phyloP scores from a whole-genome alignment of 2,329 filamentous ascomycete species.

The Sporothrix pallida region DNA sequence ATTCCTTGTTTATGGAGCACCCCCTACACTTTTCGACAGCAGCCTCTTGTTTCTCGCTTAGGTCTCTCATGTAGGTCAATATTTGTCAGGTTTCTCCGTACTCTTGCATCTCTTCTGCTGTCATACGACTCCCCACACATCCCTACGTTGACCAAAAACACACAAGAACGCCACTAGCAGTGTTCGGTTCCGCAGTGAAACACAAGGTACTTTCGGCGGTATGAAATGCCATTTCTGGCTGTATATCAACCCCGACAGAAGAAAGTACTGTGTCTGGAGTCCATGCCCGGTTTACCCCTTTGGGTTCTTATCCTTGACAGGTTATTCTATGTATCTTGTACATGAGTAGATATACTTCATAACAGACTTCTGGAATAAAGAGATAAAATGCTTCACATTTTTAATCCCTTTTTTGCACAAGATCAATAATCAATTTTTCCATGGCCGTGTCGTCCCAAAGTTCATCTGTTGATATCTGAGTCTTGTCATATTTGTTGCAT shows the following conservation, averaged over 20 bases:
- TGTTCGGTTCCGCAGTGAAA: slow-evolving; percentile 19
- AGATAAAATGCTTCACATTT: too few species aligned
- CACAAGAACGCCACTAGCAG: not conserved
- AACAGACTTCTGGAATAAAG: too few species aligned
- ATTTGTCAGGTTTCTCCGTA: not conserved
- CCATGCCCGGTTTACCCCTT: too few species aligned
- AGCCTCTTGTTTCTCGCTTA: not conserved
- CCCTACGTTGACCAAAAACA: not conserved
- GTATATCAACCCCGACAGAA: not conserved
- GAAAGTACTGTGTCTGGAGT: too few species aligned
- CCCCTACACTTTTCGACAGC: too few species aligned
- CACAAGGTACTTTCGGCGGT: not conserved
- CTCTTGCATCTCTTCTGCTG: not conserved
- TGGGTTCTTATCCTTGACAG: too few species aligned
- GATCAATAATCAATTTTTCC: too few species aligned
- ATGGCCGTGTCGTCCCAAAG: too few species aligned
- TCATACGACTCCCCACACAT: not conserved
- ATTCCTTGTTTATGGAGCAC: not conserved
- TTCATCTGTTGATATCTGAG: not conserved
- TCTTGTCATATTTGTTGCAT: not conserved
- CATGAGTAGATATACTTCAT: too few species aligned
- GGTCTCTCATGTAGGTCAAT: not conserved
- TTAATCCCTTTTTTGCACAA: too few species aligned
- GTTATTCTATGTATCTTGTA: too few species aligned
- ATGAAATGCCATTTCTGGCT: not conserved